Base-by-base conservation (phyloP, 2,329 filamentous ascomycete species). In the Aspergillus latus region DNA sequence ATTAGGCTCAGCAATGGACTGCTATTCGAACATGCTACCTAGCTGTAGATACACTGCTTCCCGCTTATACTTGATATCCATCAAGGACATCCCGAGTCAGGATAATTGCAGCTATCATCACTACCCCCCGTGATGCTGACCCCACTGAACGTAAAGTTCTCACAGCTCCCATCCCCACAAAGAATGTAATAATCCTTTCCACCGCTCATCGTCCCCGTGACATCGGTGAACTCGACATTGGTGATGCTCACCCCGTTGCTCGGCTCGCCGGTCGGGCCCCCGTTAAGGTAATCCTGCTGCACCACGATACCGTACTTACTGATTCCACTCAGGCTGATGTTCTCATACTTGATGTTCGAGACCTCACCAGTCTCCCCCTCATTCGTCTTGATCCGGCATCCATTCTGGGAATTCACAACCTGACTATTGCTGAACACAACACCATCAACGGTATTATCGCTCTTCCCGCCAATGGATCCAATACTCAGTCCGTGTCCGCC, bases 251-350 rank as follows among this genome's bases (percentile, higher is more conserved):
- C 73, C 2, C 74, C 74, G 49, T 74, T 75, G 1, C 70, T 70
- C 5, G 75, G 70, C 8, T 60, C 58, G 1, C 74, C 75, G 5
- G 70, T 75, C 4, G 74, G 65, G 3, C 74, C 74, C 10, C 75
- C 80, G 60, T 82, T 82, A 52, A 79, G 63, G 61, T 82, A 82
- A 63, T 82, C 80, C 68, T 82, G 78, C 68, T 81, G 72, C 42
- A 82, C 72, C 57, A 79, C 78, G 54, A 82, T 79, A n/a, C 79
- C 79, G 62, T 81, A 81, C 58, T 75, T 74, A 32, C 70, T 65
- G 59, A 80, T 79, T 50, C 73, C 72, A 36, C 66, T 68, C 40
- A 82, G 64, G 3, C 68, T 70, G 59, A 82, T 81, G 62, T 79
- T 76, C 58, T 72, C 68, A 70, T 79, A 82, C 21, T 73, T 75